Conservation (phyloP, 306 rosid genomes). For the Castanopsis chinensis region DNA sequence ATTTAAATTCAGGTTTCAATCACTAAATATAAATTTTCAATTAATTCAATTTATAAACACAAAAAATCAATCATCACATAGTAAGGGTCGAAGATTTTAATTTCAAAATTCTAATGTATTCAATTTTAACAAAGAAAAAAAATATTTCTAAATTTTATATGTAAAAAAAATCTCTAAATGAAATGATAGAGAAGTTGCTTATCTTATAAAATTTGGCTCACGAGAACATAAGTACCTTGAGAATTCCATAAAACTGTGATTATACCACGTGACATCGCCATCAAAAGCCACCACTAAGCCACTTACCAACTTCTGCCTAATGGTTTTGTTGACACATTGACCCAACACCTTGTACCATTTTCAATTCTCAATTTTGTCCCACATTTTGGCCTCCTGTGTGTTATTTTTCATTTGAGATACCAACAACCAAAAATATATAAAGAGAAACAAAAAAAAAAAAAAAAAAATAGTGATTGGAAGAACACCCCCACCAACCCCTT, state of each 20-base stretch:
- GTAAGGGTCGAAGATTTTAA: too few species aligned
- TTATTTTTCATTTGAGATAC: not conserved
- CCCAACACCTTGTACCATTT: conserved; percentile 9
- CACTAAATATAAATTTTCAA: too few species aligned
- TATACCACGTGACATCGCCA: not conserved
- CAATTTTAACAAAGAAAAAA: not conserved
- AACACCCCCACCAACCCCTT: not conserved
- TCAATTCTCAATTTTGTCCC: not conserved
- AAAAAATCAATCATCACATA: too few species aligned
- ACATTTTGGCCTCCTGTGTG: not conserved
- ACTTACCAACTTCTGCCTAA: conserved; percentile 22
- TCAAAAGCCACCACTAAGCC: not conserved
- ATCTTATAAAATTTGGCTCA: not conserved
- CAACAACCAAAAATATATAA: not conserved
- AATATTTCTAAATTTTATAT: not conserved
- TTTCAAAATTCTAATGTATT: too few species aligned
- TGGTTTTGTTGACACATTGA: conserved; percentile 32
- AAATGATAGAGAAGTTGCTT: too few species aligned
- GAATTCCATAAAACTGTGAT: not conserved
- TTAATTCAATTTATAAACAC: too few species aligned
- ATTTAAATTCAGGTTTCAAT: too few species aligned
- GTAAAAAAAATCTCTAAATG: too few species aligned
- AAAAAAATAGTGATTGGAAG: not conserved
- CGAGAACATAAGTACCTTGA: not conserved
- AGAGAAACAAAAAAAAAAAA: too few species aligned